Conservation (phyloP, 2,329 filamentous ascomycete genomes). For the Trichoderma simmonsii region DNA sequence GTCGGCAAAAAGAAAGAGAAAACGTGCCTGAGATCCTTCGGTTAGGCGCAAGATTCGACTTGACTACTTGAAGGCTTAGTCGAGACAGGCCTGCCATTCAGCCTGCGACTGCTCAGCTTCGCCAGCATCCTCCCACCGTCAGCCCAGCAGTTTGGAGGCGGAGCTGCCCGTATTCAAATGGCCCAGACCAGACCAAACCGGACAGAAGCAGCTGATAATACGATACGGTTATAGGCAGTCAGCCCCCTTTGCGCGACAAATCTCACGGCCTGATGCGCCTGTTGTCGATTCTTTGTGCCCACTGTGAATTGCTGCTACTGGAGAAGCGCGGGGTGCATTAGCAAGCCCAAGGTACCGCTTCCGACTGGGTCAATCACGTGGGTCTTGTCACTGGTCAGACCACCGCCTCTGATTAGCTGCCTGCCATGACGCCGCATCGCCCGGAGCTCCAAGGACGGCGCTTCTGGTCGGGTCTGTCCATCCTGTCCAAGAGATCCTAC, state of each 20-base stretch:
- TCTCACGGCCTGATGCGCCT: background rate
- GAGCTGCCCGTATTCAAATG: background rate
- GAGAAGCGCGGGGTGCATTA: constrained; percentile 15
- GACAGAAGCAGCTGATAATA: background rate
- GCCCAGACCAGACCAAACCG: background rate
- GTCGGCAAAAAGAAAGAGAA: background rate
- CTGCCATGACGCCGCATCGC: constrained; percentile 30
- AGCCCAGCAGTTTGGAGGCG: background rate
- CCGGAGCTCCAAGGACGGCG: constrained; percentile 41
- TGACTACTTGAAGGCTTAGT: background rate
- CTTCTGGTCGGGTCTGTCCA: constrained; percentile 49
- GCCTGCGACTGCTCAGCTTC: background rate
- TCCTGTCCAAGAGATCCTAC: constrained; percentile 56
- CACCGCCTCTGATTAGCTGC: background rate
- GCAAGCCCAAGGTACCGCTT: constrained; percentile 6
- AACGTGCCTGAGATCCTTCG: constrained; percentile 7
- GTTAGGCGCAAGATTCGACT: background rate
- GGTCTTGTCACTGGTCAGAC: background rate
- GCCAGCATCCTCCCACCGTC: background rate
- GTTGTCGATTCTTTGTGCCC: background rate
- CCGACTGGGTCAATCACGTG: constrained; percentile 15
- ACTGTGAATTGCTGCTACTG: background rate
- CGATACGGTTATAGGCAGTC: background rate
- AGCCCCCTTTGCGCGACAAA: background rate
- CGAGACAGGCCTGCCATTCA: background rate